Percentiles rank a stretch among this genome's conserved stretches.
Conservation (phyloP, 2,329 filamentous ascomycete genomes). For the Talaromyces verruculosus region DNA sequence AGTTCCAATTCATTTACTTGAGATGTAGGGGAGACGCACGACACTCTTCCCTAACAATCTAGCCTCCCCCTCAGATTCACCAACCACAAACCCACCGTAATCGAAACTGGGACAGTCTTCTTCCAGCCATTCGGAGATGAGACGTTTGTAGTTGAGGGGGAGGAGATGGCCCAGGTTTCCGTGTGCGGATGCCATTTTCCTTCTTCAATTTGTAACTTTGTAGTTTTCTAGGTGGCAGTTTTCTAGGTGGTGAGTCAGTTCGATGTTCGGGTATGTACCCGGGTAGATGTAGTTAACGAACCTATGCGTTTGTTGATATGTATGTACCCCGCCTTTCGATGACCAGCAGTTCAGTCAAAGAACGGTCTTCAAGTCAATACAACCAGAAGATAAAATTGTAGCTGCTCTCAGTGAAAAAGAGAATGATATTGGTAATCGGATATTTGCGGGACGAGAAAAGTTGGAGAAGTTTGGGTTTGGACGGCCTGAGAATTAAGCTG, state of each 20-base stretch:
- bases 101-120: constrained; percentile 97
- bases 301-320: neutral
- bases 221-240: neutral
- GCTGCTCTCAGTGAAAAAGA: neutral
- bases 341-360: neutral
- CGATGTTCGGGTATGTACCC: neutral
- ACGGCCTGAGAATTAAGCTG: constrained; percentile 12
- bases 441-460: constrained; percentile 15
- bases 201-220: neutral
- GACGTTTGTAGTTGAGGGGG: constrained; percentile 78
- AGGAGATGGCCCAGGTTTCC: constrained; percentile 71
- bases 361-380: neutral
- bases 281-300: neutral
- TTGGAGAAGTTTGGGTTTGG: constrained; percentile 5
- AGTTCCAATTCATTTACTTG: no score
- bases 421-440: constrained; percentile 10
- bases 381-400: neutral
- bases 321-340: neutral
- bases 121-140: constrained; percentile 80
- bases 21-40: constrained; percentile 34
- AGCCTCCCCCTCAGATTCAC: constrained; percentile 51
- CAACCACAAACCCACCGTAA: constrained; percentile 96
- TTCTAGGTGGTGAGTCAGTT: neutral
- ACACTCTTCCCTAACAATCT: constrained; percentile 58
- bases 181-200: constrained; percentile 54